Evolutionary conservation across 257 asterid genomes (phyloP).

Genomic region (Verbascum thapsus): DNA sequence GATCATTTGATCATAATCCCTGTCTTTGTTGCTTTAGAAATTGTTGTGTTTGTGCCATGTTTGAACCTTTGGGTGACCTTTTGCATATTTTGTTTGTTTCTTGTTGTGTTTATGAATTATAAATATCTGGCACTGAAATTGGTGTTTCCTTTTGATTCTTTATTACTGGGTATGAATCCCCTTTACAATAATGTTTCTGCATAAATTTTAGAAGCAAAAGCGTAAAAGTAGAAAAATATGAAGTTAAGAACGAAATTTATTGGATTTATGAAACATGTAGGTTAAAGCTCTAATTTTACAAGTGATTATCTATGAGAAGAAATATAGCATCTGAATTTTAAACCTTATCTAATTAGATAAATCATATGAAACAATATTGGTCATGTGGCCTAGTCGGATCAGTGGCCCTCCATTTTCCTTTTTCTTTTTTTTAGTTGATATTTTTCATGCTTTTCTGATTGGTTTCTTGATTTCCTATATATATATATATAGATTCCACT

Average conservation of each 20-base stretch:
- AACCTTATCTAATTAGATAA: not conserved
- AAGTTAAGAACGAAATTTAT: not conserved
- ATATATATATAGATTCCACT: too few species aligned
- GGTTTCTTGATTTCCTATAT: too few species aligned
- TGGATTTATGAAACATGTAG: constrained; percentile 15
- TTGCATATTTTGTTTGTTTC: too few species aligned
- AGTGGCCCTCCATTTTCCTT: not conserved
- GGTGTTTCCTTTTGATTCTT: constrained; percentile 5
- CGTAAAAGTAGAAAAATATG: not conserved
- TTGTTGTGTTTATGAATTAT: not conserved
- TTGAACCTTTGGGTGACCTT: constrained; percentile 18
- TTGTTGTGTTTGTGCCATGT: constrained; percentile 14
- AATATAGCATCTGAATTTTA: constrained; percentile 8
- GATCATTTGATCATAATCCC: constrained; percentile 4
- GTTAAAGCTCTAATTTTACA: constrained; percentile 1
- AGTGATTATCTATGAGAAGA: constrained; percentile 12
- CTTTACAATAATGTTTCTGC: not conserved
- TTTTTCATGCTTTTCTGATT: constrained; percentile 8
- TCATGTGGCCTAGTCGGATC: constrained; percentile 14
- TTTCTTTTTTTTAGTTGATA: not conserved
- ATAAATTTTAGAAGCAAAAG: constrained; percentile 16
- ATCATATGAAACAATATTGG: not conserved
- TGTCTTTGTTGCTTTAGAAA: constrained; percentile 7
- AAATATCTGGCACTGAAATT: not conserved
- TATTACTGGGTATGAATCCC: constrained; percentile 21